These are phyloP conservation scores for Verruconis gallopava DNA, from an alignment of 2,329 filamentous ascomycete species.

Conservation along the genomic window DNA sequence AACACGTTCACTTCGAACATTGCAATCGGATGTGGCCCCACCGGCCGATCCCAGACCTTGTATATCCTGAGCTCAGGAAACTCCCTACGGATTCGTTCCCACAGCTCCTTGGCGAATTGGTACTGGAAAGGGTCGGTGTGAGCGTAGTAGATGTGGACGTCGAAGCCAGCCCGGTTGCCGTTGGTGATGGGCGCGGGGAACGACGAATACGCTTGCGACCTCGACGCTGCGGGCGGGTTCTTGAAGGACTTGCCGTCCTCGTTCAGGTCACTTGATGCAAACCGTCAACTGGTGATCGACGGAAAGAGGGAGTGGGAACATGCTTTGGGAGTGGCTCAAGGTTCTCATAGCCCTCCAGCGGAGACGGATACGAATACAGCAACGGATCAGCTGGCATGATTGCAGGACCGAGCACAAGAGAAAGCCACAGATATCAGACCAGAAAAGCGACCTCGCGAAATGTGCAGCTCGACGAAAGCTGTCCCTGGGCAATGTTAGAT, in stretches of 20 bases:
- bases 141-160: conserved; percentile 77
- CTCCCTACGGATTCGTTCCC: conserved; percentile 67
- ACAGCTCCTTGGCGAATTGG: conserved; percentile 57
- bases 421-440: no score
- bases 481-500: no score
- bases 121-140: conserved; percentile 47
- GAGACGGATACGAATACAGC: conserved; percentile 40
- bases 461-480: no score
- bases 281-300: neutral
- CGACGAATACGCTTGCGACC: conserved; percentile 55
- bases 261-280: conserved; percentile 38
- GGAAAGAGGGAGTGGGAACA: conserved; percentile 5
- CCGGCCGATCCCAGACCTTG: conserved; percentile 57
- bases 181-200: conserved; percentile 60
- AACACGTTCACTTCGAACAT: conserved; percentile 94
- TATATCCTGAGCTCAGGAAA: conserved; percentile 81
- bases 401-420: no score
- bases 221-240: conserved; percentile 48
- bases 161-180: conserved; percentile 58
- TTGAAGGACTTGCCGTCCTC: conserved; percentile 66
- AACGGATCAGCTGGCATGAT: conserved; percentile 23
- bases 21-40: conserved; percentile 70
- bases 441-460: no score
- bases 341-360: conserved; percentile 44
- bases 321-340: conserved; percentile 41